Evolutionary conservation across 2,329 filamentous ascomycete genomes (phyloP).

Genomic region (Aspergillus pseudotamarii): DNA sequence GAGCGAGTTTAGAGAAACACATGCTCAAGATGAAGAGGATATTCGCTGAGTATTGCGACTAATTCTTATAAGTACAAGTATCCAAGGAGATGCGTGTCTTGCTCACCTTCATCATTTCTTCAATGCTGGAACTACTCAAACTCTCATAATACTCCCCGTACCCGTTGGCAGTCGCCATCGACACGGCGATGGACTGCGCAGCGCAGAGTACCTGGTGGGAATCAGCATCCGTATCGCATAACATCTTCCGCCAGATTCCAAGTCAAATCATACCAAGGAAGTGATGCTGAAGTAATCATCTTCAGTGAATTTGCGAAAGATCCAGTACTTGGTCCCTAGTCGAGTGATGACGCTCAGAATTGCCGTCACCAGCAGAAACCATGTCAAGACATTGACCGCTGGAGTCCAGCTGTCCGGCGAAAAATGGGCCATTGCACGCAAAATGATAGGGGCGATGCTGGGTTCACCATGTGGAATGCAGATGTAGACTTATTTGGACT

Average conservation of each 20-base stretch:
- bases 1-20: constrained; percentile 28
- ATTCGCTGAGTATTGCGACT: constrained; percentile 28
- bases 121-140: constrained; percentile 13
- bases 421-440: background rate
- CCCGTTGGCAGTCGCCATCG: constrained; percentile 25
- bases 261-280: constrained; percentile 20
- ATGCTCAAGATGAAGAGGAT: constrained; percentile 27
- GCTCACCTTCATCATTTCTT: constrained; percentile 25
- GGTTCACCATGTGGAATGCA: background rate
- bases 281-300: constrained; percentile 28
- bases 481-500: background rate
- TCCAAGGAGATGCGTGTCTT: background rate
- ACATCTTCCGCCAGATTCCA: background rate
- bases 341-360: constrained; percentile 28
- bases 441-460: background rate
- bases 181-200: constrained; percentile 26
- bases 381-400: constrained; percentile 28
- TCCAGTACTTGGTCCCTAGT: constrained; percentile 28
- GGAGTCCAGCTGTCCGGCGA: constrained; percentile 18
- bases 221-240: background rate
- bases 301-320: constrained; percentile 24
- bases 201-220: constrained; percentile 13
- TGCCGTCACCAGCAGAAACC: constrained; percentile 30
- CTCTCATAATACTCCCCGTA: constrained; percentile 23
- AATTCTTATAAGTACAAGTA: background rate